Base-by-base conservation (phyloP, 345 rosid genomes). In the Pugionium dolabratum region DNA sequence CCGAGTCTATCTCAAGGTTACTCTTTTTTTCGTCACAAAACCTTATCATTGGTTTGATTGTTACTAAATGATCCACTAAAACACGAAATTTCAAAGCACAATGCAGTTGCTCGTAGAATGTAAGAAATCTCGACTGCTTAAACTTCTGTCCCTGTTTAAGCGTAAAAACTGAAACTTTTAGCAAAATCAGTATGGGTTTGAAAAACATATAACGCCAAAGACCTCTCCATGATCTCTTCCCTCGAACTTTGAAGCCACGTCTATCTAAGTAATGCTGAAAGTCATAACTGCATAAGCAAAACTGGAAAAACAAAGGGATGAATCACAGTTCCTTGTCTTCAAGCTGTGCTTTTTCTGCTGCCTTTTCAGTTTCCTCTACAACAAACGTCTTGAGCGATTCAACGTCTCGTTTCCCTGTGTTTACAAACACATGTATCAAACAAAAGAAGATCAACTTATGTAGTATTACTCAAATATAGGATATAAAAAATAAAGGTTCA, bases 321-420 rank as follows among this genome's bases (percentile, higher is more conserved):
- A 18, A 71, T 89, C 76, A 88, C 66, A 90, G 77, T 37, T 90
- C 97, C 66, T 81, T 66, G 64, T 83, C 93, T 59, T 74, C 91
- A 41, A 79, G 74, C 71, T 79, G 84, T 18, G 89, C 85, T 67
- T 88, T 86, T 63, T 80, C 79, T 47, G 92, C 93, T 32, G 93
- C 97, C 74, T 92, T 92, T 54, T 84, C 96, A 8, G 95, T 86
- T 81, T 92, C 98, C 75, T 84, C 93, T 70, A 89, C 67, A 44
- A 74, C 88, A 70, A 92, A 89, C 4, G 80, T 47, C 76, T 77
- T 87, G 3, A 92, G 89, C n/a, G 87, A 87, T 66, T 84, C 92
- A 11, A 84, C 83, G 59, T 87, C 82, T 69, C 96, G 81, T 62
- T 78, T 79, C 29, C 98, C 96, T 91, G 76, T 32, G 33, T 45